phyloP scores from a whole-genome alignment of 345 rosid genomes.

The Acer saccharum region DNA sequence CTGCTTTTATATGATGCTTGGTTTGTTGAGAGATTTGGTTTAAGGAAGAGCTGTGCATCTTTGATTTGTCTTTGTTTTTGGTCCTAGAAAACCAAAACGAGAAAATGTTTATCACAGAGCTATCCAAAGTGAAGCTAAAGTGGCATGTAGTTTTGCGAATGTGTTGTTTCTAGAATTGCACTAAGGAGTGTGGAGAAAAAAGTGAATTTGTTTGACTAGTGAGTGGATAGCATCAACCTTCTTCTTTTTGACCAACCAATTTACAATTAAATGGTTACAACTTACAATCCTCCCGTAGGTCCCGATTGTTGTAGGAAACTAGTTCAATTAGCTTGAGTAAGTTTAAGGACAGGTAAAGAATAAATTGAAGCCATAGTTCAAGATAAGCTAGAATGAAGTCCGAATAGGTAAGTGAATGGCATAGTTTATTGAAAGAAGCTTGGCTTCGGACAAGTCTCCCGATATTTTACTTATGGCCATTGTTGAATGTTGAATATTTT shows the following conservation, averaged over 20 bases:
- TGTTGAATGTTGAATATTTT: neutral
- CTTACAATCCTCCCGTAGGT: neutral
- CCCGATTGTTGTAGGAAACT: neutral
- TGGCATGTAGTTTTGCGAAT: too few relatives aligned
- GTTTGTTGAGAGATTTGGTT: neutral
- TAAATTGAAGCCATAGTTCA: neutral
- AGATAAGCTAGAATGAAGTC: neutral
- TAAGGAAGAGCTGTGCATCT: neutral
- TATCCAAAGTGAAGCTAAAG: too few relatives aligned
- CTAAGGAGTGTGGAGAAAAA: neutral
- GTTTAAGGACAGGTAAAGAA: neutral
- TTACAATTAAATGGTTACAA: neutral
- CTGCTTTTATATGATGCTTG: too few relatives aligned
- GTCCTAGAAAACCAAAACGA: too few relatives aligned
- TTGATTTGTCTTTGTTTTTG: neutral
- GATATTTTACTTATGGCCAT: neutral
- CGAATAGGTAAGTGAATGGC: neutral
- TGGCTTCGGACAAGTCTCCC: neutral
- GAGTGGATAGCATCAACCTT: neutral
- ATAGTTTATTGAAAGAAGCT: slow-evolving; percentile 8
- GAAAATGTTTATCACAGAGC: too few relatives aligned
- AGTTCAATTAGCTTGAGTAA: neutral
- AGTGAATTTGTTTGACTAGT: neutral
- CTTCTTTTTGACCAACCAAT: neutral
- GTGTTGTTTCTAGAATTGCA: neutral